phyloP scores from a whole-genome alignment of 148 eudicot genomes.

The Rhododendron griersonianum region DNA sequence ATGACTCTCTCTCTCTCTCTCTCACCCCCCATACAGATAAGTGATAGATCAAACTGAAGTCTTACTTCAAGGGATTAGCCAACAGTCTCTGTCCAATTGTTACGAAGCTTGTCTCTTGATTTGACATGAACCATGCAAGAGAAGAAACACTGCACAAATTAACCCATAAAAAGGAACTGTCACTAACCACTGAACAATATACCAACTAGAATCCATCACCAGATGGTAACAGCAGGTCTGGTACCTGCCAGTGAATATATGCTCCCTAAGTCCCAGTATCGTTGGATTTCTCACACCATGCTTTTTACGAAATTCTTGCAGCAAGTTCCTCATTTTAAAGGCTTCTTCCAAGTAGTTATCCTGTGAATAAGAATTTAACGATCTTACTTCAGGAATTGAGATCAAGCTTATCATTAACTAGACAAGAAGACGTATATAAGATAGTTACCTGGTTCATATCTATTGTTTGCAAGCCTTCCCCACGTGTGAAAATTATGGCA shows the following conservation, averaged over 20 bases:
- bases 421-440: background rate
- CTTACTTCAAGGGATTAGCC: conserved; percentile 69
- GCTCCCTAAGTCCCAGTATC: conserved; percentile 70
- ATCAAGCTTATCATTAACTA: background rate
- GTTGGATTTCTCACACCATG: conserved; percentile 62
- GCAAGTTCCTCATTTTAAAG: conserved; percentile 66
- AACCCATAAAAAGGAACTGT: background rate
- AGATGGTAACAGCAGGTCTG: background rate
- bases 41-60: background rate
- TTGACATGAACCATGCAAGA: conserved; percentile 75
- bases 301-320: conserved; percentile 53
- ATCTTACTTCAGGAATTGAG: background rate
- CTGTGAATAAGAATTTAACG: conserved; percentile 17
- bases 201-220: conserved; percentile 2
- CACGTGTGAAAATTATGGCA: conserved; percentile 69
- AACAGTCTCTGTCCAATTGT: conserved; percentile 67
- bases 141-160: conserved; percentile 55
- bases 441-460: conserved; percentile 65
- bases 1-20: background rate
- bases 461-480: conserved; percentile 73
- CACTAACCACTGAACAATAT: background rate
- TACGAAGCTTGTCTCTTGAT: conserved; percentile 67
- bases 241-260: conserved; percentile 72
- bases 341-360: conserved; percentile 84
- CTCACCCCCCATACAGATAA: background rate